Evolutionary conservation across 495 filamentous ascomycete species (phyloP), one percentile per base, ranked within the genome.

Genomic region (Xylaria acuta): DNA sequence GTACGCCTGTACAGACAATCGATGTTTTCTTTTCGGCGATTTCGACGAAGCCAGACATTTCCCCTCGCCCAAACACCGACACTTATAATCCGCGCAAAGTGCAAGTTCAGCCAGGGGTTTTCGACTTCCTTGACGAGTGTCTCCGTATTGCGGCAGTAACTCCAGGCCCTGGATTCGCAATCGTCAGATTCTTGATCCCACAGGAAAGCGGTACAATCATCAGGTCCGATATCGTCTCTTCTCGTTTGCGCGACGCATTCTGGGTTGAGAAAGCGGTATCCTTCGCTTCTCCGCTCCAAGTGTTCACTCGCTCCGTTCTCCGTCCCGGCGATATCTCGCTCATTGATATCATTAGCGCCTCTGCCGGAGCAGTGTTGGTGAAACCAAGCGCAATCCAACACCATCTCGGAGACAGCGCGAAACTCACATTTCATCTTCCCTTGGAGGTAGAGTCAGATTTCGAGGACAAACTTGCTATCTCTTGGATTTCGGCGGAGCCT

Each of bases 401-500:
- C 18, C 16, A 34, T 16, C 27, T 34, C 7, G 12, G 25, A 38
- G 58, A 41, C 34, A 20, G 38, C 25, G 30, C 11, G 18, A 62
- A 69, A 22, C 32, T 63, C 34, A 41, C 32, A 4, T 47, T 40
- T 3, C 30, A 9, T 18, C 7, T 58, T 22, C 51, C 70, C 25
- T 25, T n/a, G 27, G 63, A 60, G 18, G 69, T 79, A 41, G 75
- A 77, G 40, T 51, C 38, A 18, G 77, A 79, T 5, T 79, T 77
- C 36, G 58, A 59, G 41, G 64, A 64, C 36, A 79, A 77, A 40
- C 72, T 79, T 60, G 72, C 77, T n/a, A 69, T 77, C 7, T 74
- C 73, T 3, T 82, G 80, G 76, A 67, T 83, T n/a, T 69, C 75
- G 0, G 47, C 71, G 0, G 54, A 60, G 6, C 79, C 76, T 7